Conservation (phyloP, 2,329 filamentous ascomycete species). For the Colletotrichum falcatum region DNA sequence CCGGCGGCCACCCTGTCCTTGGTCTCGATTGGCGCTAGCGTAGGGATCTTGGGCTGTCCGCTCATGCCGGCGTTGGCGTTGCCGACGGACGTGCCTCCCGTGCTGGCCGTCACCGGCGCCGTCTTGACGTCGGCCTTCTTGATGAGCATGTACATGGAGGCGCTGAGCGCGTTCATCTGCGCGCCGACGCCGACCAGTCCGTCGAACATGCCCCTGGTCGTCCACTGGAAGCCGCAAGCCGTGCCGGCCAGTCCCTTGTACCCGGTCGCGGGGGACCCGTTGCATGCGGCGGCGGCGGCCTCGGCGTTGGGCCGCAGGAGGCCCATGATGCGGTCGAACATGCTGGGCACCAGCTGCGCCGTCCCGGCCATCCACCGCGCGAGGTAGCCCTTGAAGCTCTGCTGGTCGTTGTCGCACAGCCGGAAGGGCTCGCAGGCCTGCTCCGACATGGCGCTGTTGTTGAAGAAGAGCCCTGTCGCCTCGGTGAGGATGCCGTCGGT, state of each 20-base stretch:
- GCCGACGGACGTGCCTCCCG: conserved; percentile 70
- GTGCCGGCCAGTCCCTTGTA: conserved; percentile 67
- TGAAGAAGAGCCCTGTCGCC: conserved; percentile 66
- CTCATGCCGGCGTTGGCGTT: conserved; percentile 59
- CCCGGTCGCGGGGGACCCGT: conserved; percentile 55
- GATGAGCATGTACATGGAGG: conserved; percentile 71
- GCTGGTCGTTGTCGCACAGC: conserved; percentile 77
- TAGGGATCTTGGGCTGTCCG: conserved; percentile 44
- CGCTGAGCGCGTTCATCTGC: conserved; percentile 75
- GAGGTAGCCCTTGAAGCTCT: conserved; percentile 81
- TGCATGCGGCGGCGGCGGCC: conserved; percentile 65
- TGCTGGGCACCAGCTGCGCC: conserved; percentile 66
- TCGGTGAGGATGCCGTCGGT: conserved; percentile 68
- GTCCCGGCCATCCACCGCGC: conserved; percentile 73
- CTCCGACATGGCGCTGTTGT: conserved; percentile 70
- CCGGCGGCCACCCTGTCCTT: conserved; percentile 68
- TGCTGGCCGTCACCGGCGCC: conserved; percentile 62
- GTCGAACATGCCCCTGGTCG: conserved; percentile 64
- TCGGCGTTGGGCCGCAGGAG: conserved; percentile 63
- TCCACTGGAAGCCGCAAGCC: conserved; percentile 78
- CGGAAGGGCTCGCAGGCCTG: conserved; percentile 71
- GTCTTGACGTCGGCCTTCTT: conserved; percentile 48
- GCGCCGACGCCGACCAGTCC: conserved; percentile 72
- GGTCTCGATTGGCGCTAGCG: conserved; percentile 56
- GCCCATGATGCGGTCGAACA: conserved; percentile 60